Base-by-base conservation (phyloP, 495 filamentous ascomycete species). In the Tuber umbilicatum region DNA sequence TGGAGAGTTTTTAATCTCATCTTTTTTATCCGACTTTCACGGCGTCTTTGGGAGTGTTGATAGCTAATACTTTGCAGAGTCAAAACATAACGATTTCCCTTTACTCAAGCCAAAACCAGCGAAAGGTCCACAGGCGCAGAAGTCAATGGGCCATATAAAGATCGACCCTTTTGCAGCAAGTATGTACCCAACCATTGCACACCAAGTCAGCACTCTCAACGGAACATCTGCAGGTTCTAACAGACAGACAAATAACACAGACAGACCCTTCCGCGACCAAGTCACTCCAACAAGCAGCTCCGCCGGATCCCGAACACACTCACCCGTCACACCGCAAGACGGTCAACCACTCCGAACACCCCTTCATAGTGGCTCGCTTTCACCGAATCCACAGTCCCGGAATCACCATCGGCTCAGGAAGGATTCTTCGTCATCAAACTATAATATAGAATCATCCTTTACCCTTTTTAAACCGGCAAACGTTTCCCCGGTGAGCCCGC, bases 181-280 rank as follows among this genome's bases (percentile, higher is more conserved):
- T 90, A 87, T 69, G 89, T 81, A 40, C 70, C 42, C 41, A 38
- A 37, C 55, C 14, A 19, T 16, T 35, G n/a, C n/a, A 35, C 27
- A 64, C 14, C 27, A 19, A 6, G 27, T 1, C 55, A 35, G 1
- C 27, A 31, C 6, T 7, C 55, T 17, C 55, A 64, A 64, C 70
- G 31, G 70, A 16, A 16, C 23, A 55, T 37, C 39, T 37, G 60
- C 50, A 38, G 17, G 55, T 19, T 64, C 55, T 64, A 64, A 64
- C 55, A 35, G 55, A 27, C 6, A 64, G 27, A 64, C 19, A 27
- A 21, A 73, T 67, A 31, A 76, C 35, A 35, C 70, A 93, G 92
- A 93, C 83, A 87, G 86, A 74, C 85, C 89, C 42, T 93, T 88
- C 74, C 80, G 86, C 70, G 88, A 86, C 76, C 85, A 90, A 83